Evolutionary conservation across 164 flowering plant species (phyloP).

Genomic region (Magnolia sinica): DNA sequence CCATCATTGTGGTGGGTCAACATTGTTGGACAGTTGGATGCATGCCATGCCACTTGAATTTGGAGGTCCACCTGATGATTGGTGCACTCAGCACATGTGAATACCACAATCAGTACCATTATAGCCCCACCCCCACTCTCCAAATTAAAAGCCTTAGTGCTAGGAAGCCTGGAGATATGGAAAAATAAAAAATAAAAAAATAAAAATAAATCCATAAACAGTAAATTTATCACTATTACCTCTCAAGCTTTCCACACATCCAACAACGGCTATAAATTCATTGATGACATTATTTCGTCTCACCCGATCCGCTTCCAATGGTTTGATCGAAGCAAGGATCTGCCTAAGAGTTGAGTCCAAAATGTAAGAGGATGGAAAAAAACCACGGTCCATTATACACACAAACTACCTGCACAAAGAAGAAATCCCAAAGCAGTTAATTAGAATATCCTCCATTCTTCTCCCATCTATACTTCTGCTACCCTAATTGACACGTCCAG

Average conservation of each 20-base stretch:
- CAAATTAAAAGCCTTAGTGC: neutral
- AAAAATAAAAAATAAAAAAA: neutral
- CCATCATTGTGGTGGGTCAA: too few species aligned
- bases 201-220: neutral
- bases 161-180: neutral
- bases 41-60: too few species aligned
- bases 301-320: constrained; percentile 47
- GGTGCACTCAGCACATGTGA: too few species aligned
- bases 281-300: constrained; percentile 40
- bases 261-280: constrained; percentile 45
- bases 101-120: too few species aligned
- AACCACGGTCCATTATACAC: constrained; percentile 3
- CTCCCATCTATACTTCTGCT: neutral
- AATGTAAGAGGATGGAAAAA: neutral
- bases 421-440: neutral
- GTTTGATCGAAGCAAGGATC: constrained; percentile 50
- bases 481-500: neutral
- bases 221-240: constrained; percentile 37
- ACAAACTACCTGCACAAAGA: constrained; percentile 1
- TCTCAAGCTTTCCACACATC: constrained; percentile 57
- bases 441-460: neutral
- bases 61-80: too few species aligned
- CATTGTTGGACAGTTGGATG: too few species aligned
- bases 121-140: too few species aligned
- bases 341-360: constrained; percentile 48